Base-by-base conservation (phyloP, 2,329 filamentous ascomycete species). In the Knoxdaviesia proteae region DNA sequence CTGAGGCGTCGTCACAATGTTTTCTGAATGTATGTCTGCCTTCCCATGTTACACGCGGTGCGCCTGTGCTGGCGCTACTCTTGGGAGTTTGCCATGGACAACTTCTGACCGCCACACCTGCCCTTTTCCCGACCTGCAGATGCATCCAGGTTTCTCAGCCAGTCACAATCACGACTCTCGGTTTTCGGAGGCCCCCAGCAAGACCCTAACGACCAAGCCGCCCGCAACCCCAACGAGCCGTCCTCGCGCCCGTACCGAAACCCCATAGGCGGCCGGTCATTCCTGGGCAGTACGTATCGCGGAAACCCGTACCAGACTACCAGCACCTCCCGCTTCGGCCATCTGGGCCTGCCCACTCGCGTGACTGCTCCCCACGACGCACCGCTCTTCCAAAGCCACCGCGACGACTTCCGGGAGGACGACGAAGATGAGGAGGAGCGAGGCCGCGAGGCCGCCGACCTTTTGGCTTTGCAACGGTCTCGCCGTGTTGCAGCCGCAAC, bases 111-210 rank as follows among this genome's bases (percentile, higher is more conserved):
- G 29, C 40, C 31, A 36, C 39, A 34, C 35, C 36, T 34, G 29
- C 37, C 8, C 9, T 20, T 4, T 5, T 30, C 42, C 11, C 32
- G 34, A 40, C 29, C 39, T 42, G 34, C 44, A 94, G 90, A 96
- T 78, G 90, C 90, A 54, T 96, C 88, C 51, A 80, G 80, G 52
- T 98, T 98, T 59, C 76, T 98, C 53, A 84, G 87, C 47, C 90
- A 96, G 72, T 94, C 87, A 50, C 87, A 94, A 67, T 93, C 87
- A 47, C 80, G 84, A 48, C 68, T 96, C 53, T 84, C 80, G 50
- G 75, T 65, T 58, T 76, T 86, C 47, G 51, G 45, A 42, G 71
- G 66, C 61, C 73, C 20, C 20, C 20, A 20, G 20, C 20, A 20
- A 20, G 20, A 80, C 56, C 61, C 71, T 46, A 74, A 63, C 48